Evolutionary conservation across 169 alveolate species (phyloP).

Genomic region (Plasmodium relictum): DNA sequence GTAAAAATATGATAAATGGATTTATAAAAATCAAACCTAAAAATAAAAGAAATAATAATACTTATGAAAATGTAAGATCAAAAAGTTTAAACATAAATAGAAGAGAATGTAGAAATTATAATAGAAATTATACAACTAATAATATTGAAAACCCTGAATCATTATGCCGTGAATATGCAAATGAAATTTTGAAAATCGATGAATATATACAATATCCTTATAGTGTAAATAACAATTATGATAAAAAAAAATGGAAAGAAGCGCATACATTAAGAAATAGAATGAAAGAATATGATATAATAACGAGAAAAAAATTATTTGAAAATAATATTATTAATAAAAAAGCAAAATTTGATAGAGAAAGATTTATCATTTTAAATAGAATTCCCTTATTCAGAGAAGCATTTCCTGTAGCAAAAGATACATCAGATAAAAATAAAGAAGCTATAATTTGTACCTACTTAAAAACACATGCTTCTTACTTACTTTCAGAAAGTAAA

Average conservation of each 20-base stretch:
- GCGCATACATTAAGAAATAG: conserved; percentile 53
- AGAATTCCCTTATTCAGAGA: conserved; percentile 62
- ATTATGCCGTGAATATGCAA: conserved; percentile 26
- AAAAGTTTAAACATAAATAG: conserved; percentile 7
- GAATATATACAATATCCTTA: conserved; percentile 52
- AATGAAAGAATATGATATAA: conserved; percentile 70
- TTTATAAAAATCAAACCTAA: conserved; percentile 22
- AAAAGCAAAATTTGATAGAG: conserved; percentile 68
- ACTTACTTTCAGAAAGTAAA: conserved; percentile 36
- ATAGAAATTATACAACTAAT: conserved; percentile 2
- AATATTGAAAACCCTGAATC: background rate
- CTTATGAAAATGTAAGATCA: conserved; percentile 5
- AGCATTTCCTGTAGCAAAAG: conserved; percentile 42
- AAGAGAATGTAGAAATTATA: background rate
- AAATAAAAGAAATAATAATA: conserved; percentile 15
- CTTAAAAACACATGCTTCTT: conserved; percentile 66
- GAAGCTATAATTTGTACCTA: conserved; percentile 73
- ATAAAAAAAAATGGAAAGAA: conserved; percentile 61
- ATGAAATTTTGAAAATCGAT: conserved; percentile 25
- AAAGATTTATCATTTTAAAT: conserved; percentile 52
- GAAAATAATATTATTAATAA: conserved; percentile 30
- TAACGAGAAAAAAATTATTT: conserved; percentile 56
- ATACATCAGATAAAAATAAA: conserved; percentile 55
- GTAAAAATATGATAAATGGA: conserved; percentile 13
- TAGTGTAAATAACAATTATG: conserved; percentile 54